phyloP scores from a whole-genome alignment of 331 rosid genomes.

The Quercus lobata region DNA sequence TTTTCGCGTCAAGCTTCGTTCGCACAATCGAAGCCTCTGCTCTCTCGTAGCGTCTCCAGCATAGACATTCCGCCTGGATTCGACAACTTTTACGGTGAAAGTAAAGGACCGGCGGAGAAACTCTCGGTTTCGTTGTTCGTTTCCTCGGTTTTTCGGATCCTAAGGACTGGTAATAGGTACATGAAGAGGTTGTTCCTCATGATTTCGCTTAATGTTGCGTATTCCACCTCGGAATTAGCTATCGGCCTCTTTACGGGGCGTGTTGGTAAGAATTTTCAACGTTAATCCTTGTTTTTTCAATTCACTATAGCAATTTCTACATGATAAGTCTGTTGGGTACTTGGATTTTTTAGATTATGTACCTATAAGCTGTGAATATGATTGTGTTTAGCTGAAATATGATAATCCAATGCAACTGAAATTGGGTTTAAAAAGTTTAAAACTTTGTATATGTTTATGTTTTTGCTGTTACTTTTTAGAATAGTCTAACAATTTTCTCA shows the following conservation, averaged over 20 bases:
- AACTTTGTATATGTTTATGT: background rate
- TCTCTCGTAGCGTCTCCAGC: conserved; percentile 59
- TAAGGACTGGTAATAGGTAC: conserved; percentile 80
- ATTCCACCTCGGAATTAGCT: conserved; percentile 68
- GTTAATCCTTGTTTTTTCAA: background rate
- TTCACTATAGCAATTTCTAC: background rate
- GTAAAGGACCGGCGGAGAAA: conserved; percentile 18
- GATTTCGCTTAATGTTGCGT: conserved; percentile 87
- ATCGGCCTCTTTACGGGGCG: conserved; percentile 91
- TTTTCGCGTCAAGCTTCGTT: conserved; percentile 88
- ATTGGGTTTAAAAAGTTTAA: background rate
- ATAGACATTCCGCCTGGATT: conserved; percentile 63
- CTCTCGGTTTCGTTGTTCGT: conserved; percentile 32
- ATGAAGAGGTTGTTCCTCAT: conserved; percentile 79
- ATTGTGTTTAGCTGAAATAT: background rate
- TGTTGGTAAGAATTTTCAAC: conserved; percentile 46
- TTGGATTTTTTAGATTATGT: background rate
- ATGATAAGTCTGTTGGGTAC: background rate
- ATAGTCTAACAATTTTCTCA: too few species aligned
- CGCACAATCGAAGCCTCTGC: conserved; percentile 52
- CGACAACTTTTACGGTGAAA: conserved; percentile 23
- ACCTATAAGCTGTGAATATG: background rate
- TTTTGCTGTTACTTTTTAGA: too few species aligned
- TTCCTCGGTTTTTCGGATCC: conserved; percentile 36
- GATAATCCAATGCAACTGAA: background rate